Conservation (phyloP, 2,329 filamentous ascomycete genomes). For the Teratosphaeria zuluensis region DNA sequence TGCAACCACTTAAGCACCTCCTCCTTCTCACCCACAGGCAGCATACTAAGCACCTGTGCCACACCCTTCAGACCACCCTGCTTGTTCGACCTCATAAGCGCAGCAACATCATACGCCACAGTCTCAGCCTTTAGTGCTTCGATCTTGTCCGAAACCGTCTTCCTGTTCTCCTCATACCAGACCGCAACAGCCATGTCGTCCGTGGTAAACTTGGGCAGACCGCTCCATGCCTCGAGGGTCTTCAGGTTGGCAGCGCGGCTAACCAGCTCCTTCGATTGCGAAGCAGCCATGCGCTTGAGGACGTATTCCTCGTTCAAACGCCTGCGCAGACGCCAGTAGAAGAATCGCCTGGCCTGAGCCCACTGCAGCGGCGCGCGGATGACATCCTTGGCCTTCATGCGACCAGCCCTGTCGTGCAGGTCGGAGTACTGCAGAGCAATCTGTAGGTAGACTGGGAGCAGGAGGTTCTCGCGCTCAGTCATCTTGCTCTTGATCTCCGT, state of each 20-base stretch:
- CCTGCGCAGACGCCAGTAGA: conserved; percentile 98
- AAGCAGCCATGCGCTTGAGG: conserved; percentile 68
- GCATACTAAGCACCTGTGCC: conserved; percentile 71
- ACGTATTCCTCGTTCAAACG: conserved; percentile 96
- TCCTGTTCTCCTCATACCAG: conserved; percentile 95
- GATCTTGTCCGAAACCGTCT: conserved; percentile 72
- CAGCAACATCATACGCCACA: conserved; percentile 59
- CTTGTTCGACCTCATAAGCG: conserved; percentile 55
- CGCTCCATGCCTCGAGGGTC: conserved; percentile 74
- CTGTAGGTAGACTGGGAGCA: conserved; percentile 88
- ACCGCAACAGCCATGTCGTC: conserved; percentile 76
- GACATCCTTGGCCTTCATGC: conserved; percentile 95
- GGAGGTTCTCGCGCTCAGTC: conserved; percentile 71
- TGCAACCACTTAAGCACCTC: conserved; percentile 55
- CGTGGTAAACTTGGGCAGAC: conserved; percentile 63
- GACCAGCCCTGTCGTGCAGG: conserved; percentile 88
- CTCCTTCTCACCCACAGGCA: conserved; percentile 83
- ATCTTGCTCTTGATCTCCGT: conserved; percentile 76
- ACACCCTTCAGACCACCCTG: conserved; percentile 74
- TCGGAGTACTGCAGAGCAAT: conserved; percentile 96
- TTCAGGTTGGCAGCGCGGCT: conserved; percentile 49
- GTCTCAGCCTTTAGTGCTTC: conserved; percentile 72
- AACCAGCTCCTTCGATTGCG: conserved; percentile 36
- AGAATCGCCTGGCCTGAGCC: conserved; percentile 87
- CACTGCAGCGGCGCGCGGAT: conserved; percentile 79